phyloP scores from a whole-genome alignment of 768 basidiomycete genomes.

The Tylopilus balloui region DNA sequence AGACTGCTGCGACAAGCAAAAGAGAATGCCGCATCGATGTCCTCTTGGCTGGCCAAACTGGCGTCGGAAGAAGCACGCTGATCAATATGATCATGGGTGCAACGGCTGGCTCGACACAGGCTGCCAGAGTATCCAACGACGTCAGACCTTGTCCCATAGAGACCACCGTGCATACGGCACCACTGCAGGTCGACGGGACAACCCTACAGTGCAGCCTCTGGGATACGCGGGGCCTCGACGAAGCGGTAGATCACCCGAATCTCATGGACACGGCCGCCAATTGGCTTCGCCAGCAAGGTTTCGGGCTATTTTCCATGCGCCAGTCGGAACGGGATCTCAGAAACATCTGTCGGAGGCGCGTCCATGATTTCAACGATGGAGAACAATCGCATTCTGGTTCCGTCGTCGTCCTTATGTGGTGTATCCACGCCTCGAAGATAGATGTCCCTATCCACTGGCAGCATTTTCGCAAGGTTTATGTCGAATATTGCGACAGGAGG shows the following conservation, averaged over 20 bases:
- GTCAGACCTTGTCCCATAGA: conserved; percentile 23
- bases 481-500: conserved; percentile 22
- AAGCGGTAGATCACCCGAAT: conserved; percentile 21
- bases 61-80: conserved; percentile 27
- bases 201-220: conserved; percentile 17
- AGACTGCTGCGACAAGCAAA: background rate
- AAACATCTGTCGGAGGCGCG: conserved; percentile 16
- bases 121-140: conserved; percentile 24
- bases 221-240: conserved; percentile 29
- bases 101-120: conserved; percentile 4
- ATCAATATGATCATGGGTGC: conserved; percentile 26
- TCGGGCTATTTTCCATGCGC: conserved; percentile 11
- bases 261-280: conserved; percentile 17
- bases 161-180: conserved; percentile 12
- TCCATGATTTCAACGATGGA: conserved; percentile 9
- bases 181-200: conserved; percentile 1
- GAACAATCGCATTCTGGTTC: conserved; percentile 5
- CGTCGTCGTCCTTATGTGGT: conserved; percentile 24
- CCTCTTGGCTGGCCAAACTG: conserved; percentile 26
- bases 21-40: conserved; percentile 6
- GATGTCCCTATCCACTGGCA: conserved; percentile 24
- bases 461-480: conserved; percentile 26
- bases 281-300: conserved; percentile 22
- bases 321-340: conserved; percentile 23
- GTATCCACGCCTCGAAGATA: conserved; percentile 30